Evolutionary conservation across 2,329 filamentous ascomycete genomes (phyloP), one percentile per base, ranked within the genome.

Genomic region (Epichloe sp.): DNA sequence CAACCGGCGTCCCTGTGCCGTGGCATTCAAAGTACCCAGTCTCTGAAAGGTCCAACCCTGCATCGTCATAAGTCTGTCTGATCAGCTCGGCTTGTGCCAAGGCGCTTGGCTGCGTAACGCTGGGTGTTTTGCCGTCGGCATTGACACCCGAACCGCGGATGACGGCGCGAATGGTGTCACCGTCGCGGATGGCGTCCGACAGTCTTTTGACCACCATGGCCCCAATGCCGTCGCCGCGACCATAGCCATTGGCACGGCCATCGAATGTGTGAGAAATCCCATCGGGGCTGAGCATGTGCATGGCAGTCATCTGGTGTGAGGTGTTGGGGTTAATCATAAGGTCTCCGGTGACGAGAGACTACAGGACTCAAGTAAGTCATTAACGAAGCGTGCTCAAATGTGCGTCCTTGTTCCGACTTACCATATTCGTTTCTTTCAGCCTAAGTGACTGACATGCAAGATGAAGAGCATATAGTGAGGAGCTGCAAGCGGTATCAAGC

Each of bases 201-300:
- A 75, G 59, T 1, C 62, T 62, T 57, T 76, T 76, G 1, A 77
- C 48, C 4, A 71, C 53, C 8, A 76, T 51, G 14, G 63, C 58
- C 2, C 59, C 68, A 15, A 69, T 58, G 1, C 70, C 74, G 52
- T 77, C 74, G 1, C 68, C 71, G n/a, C 69, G 64, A 4, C 62
- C 67, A 52, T 75, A 76, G 0, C 73, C 74, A 47, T 71, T 64
- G 0, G 68, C 73, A 8, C 54, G 53, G 5, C 51, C 54, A 42
- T 63, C 61, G 50, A 68, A 70, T 0, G 64, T 62, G 31, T 64
- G 61, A 52, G 64, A 68, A 4, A 46, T 51, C 2, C 57, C 55
- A 4, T 52, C 51, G 2, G 54, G 47, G 1, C 58, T 59, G 11
- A 35, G 14, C n/a, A 46, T 23, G 10, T 31, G 10, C 23, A 54